These are phyloP conservation scores for Citrus reticulata DNA, from an alignment of 345 rosid species.

Conservation along the genomic window DNA sequence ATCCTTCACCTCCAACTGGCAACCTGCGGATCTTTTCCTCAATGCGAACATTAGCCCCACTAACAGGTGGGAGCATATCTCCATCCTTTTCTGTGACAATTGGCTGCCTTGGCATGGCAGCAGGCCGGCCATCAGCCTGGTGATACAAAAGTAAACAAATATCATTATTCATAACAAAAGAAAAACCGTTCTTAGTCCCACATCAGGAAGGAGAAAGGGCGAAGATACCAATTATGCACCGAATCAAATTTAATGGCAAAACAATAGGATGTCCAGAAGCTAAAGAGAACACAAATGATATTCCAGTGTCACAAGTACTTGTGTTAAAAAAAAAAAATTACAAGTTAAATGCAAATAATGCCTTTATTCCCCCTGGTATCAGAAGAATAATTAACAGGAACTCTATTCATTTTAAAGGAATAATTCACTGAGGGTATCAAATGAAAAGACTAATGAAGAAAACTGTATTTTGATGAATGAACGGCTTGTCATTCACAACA, in stretches of 20 bases:
- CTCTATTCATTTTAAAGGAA: not conserved
- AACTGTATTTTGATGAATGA: not conserved
- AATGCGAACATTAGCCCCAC: constrained; percentile 43
- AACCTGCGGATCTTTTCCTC: constrained; percentile 83
- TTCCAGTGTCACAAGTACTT: not conserved
- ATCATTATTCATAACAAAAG: not conserved
- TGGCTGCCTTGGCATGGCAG: constrained; percentile 51
- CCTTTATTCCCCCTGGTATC: not conserved
- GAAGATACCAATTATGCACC: not conserved
- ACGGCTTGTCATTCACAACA: not conserved
- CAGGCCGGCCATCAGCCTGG: constrained; percentile 59
- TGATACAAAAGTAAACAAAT: constrained; percentile 6
- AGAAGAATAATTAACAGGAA: not conserved
- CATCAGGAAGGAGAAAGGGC: not conserved
- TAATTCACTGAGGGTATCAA: not conserved
- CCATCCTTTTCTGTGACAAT: constrained; percentile 51
- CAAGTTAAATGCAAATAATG: not conserved
- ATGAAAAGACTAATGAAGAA: not conserved
- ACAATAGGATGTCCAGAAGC: not conserved
- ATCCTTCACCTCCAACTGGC: constrained; percentile 85
- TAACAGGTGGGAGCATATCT: constrained; percentile 53
- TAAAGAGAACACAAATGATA: not conserved
- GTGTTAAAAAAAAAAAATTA: not conserved
- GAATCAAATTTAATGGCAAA: not conserved
- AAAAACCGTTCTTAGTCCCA: not conserved